These are phyloP conservation scores for Lepidium sativum DNA, from an alignment of 345 rosid genomes.

Conservation along the genomic window DNA sequence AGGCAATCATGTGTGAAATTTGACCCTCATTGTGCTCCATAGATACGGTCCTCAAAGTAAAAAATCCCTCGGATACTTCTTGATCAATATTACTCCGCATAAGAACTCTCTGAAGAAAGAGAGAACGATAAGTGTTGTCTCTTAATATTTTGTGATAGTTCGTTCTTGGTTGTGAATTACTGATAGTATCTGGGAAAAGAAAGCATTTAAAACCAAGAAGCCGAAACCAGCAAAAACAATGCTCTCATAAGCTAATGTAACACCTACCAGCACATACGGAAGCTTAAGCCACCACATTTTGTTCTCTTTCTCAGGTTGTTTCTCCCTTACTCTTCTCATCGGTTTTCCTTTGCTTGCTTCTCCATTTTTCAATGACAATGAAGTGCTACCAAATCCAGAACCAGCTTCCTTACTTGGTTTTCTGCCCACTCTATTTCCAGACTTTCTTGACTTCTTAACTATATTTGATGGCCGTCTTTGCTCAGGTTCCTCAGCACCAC, in stretches of 20 bases:
- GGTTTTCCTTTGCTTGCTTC: constrained; percentile 14
- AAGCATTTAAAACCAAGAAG: not conserved
- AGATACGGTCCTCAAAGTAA: constrained; percentile 32
- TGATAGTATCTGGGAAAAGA: not conserved
- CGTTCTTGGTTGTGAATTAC: not conserved
- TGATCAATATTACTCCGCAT: constrained; percentile 50
- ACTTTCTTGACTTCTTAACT: constrained; percentile 24
- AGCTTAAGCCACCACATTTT: constrained; percentile 72
- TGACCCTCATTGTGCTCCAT: constrained; percentile 19
- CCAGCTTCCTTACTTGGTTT: constrained; percentile 25
- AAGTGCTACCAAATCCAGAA: constrained; percentile 24
- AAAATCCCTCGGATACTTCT: constrained; percentile 47
- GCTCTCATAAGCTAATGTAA: not conserved
- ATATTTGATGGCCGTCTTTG: constrained; percentile 18
- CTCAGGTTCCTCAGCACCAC: constrained; percentile 33
- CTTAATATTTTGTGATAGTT: not conserved
- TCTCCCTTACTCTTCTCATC: constrained; percentile 19
- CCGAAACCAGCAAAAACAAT: not conserved
- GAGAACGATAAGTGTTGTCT: not conserved
- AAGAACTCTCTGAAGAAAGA: constrained; percentile 44
- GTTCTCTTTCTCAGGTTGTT: constrained; percentile 21
- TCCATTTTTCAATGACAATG: constrained; percentile 17
- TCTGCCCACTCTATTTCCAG: not conserved
- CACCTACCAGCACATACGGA: constrained; percentile 60
- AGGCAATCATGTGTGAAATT: constrained; percentile 45